Conservation (phyloP, 2,329 filamentous ascomycete genomes). For the Coniochaeta hoffmannii region DNA sequence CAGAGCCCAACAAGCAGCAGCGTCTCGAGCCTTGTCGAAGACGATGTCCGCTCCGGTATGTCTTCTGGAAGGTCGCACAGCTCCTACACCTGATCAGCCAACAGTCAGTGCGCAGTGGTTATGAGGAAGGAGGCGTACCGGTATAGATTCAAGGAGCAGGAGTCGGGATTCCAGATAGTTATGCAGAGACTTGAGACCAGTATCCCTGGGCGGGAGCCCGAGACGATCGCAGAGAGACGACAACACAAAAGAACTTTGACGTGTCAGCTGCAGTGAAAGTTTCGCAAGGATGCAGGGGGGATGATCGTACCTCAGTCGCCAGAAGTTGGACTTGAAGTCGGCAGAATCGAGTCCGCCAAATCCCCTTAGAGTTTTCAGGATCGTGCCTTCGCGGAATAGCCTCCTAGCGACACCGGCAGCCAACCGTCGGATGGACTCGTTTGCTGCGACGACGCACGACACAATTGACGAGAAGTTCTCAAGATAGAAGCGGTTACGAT, state of each 20-base stretch:
- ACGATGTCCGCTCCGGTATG: constrained; percentile 43
- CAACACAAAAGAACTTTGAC: constrained; percentile 33
- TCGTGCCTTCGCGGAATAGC: constrained; percentile 33
- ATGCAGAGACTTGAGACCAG: constrained; percentile 39
- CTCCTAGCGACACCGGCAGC: constrained; percentile 39
- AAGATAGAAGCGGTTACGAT: constrained; percentile 31
- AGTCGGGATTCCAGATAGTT: constrained; percentile 50
- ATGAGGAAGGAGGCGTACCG: constrained; percentile 27
- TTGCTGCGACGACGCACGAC: constrained; percentile 44
- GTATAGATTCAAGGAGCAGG: constrained; percentile 41
- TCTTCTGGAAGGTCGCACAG: constrained; percentile 46
- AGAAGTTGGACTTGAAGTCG: constrained; percentile 37
- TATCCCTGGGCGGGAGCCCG: constrained; percentile 32
- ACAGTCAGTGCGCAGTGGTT: background rate
- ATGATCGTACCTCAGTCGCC: constrained; percentile 41
- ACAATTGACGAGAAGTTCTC: constrained; percentile 45
- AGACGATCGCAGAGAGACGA: constrained; percentile 42
- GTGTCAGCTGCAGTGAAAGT: background rate
- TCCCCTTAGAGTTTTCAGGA: constrained; percentile 27
- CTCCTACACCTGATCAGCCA: constrained; percentile 31
- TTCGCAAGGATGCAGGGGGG: background rate
- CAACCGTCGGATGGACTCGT: constrained; percentile 39
- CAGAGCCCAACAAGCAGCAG: constrained; percentile 57
- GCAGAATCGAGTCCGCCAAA: constrained; percentile 28
- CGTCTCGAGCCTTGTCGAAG: constrained; percentile 52